Base-by-base conservation (phyloP, 352 stramenopile genomes). In the Phytophthora pinifolia region DNA sequence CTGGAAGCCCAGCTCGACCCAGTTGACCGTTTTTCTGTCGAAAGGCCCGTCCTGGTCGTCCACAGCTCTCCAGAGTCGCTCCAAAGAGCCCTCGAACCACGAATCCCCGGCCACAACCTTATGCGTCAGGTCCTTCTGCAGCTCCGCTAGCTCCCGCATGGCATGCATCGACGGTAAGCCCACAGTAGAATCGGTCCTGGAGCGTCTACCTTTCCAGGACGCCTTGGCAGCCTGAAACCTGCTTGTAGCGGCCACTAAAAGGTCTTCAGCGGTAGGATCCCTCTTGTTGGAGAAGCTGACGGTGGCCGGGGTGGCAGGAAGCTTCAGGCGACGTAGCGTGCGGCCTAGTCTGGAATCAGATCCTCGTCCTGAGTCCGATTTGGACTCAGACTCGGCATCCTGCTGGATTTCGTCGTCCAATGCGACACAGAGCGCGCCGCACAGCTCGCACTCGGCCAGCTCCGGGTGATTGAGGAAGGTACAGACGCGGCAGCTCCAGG, bases 381-480 rank as follows among this genome's bases (percentile, higher is more conserved):
- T 25, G 35, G 33, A 18, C 37, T 17, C 7, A 9, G 18, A 38
- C 38, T 30, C 44, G 34, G 39, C 9, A n/a, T 42, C 35, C 14
- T 13, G 32, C 30, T 31, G 36, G 1, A 17, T 12, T 36, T 51
- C 46, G n/a, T 52, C 39, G 9, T 62, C 39, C 2, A 57, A 9
- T 29, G 72, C 34, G 2, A 74, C 44, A 17, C 66, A 79, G 7
- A 69, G 43, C 1, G 71, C 73, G 15, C 89, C 81, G 36, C 81
- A 92, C 46, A 94, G 84, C 59, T 94, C 81, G 46, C 79, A 91
- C 47, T 83, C 72, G 1, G 47, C 33, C 18, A 93, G 52, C 49
- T 89, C 49, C 3, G 76, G 70, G 31, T 94, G 85, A 59, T 94
- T 94, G 4, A 70, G 64, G 49, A 93, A 94, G 27, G 85, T 92